Percentiles rank a stretch among this genome's conserved stretches.
Conservation (phyloP, 495 filamentous ascomycete genomes). For the Penicilliopsis zonata region DNA sequence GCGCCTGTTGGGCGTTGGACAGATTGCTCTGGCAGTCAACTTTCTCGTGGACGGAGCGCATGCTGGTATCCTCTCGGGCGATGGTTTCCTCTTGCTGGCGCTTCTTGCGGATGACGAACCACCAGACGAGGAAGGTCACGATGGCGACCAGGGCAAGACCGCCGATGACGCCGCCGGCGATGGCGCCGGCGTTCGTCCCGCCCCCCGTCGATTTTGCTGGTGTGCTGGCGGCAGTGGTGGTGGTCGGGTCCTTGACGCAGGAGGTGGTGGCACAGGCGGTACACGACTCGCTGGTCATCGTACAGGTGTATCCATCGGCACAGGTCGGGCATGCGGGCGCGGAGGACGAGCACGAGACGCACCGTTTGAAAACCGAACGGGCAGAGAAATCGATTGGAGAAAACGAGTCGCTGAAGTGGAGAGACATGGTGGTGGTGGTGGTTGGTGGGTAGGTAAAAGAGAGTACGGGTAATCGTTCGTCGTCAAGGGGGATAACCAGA, state of each 20-base stretch:
- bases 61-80: constrained; percentile 39
- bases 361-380: constrained; percentile 36
- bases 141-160: constrained; percentile 57
- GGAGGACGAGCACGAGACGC: constrained; percentile 24
- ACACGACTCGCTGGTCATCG: constrained; percentile 43
- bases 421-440: constrained; percentile 18
- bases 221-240: constrained; percentile 13
- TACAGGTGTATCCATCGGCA: constrained; percentile 37
- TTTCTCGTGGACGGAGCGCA: too few relatives aligned
- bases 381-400: constrained; percentile 8
- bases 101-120: constrained; percentile 72
- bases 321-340: constrained; percentile 42
- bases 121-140: constrained; percentile 71
- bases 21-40: constrained; percentile 38
- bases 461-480: background rate
- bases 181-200: constrained; percentile 61
- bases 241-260: constrained; percentile 40
- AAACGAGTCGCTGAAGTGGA: constrained; percentile 11
- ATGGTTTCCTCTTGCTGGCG: constrained; percentile 44
- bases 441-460: background rate
- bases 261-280: constrained; percentile 42
- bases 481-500: too few relatives aligned
- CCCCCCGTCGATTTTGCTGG: constrained; percentile 5
- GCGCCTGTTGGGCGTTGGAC: constrained; percentile 60
- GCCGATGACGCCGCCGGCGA: constrained; percentile 75